A percentile compares a stretch with the other conserved stretches of the same genome.
Evolutionary conservation across 2,329 filamentous ascomycete genomes (phyloP).

Genomic region (Scorias spongiosa): DNA sequence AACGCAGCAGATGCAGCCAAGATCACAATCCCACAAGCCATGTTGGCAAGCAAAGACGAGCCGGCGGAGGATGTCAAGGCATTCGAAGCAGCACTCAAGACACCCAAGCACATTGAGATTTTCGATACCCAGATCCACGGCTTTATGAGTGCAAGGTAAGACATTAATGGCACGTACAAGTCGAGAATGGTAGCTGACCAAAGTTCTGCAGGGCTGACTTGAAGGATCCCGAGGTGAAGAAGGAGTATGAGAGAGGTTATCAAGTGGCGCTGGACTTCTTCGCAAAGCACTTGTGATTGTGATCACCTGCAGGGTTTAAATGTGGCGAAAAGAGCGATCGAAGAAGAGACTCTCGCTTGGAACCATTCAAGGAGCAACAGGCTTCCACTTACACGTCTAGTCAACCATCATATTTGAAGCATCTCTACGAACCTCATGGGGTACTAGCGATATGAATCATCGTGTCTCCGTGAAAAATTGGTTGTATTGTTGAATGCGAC

Average conservation of each 20-base stretch:
- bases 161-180: neutral
- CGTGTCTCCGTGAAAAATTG: no score
- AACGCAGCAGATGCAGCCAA: slow-evolving; percentile 5
- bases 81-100: slow-evolving; percentile 25
- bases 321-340: no score
- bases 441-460: no score
- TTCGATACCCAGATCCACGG: slow-evolving; percentile 30
- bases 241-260: slow-evolving; percentile 30
- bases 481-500: no score
- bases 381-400: no score
- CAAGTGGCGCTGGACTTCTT: slow-evolving; percentile 29
- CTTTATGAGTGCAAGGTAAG: slow-evolving; percentile 24
- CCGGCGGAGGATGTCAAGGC: slow-evolving; percentile 16
- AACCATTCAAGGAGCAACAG: no score
- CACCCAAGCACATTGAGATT: slow-evolving; percentile 28
- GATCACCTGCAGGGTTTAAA: no score
- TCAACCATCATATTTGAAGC: no score
- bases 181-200: neutral
- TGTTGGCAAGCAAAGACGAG: slow-evolving; percentile 6
- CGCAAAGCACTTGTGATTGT: slow-evolving; percentile 25
- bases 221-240: slow-evolving; percentile 25
- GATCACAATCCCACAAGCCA: slow-evolving; percentile 3
- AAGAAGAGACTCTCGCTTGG: no score
- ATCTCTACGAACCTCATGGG: no score
- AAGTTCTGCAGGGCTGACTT: slow-evolving; percentile 15